A percentile compares a stretch with the other conserved stretches of the same genome.
phyloP scores from a whole-genome alignment of 1,139 yeast species.

The Nakaseomyces kungkrabaensis region DNA sequence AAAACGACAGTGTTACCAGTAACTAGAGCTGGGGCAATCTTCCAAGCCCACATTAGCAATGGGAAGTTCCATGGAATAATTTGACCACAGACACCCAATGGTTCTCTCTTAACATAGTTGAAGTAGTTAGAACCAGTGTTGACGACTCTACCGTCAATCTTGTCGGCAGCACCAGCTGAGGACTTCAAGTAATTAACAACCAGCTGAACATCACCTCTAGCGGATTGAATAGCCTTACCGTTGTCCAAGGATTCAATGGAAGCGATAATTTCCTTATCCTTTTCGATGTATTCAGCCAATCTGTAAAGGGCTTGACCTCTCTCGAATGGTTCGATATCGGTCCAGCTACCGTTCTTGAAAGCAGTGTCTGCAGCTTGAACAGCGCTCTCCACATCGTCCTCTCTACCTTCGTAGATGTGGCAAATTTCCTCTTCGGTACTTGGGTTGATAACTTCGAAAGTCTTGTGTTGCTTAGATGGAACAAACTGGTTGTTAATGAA shows the following conservation, averaged over 20 bases:
- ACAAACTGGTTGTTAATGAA: constrained; percentile 38
- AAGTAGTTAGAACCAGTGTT: constrained; percentile 45
- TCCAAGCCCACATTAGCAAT: constrained; percentile 53
- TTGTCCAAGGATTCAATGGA: constrained; percentile 68
- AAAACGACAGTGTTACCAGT: constrained; percentile 52
- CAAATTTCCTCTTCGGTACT: constrained; percentile 38
- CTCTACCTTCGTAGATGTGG: constrained; percentile 35
- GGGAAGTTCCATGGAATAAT: constrained; percentile 63
- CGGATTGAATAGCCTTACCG: constrained; percentile 51
- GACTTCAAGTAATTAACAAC: constrained; percentile 48
- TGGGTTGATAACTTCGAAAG: constrained; percentile 37
- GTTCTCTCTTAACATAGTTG: constrained; percentile 41
- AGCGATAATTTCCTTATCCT: constrained; percentile 43
- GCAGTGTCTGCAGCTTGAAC: constrained; percentile 36
- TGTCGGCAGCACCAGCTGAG: constrained; percentile 67
- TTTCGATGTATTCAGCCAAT: constrained; percentile 48
- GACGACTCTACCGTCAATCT: constrained; percentile 51
- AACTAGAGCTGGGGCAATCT: constrained; percentile 51
- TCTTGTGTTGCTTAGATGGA: constrained; percentile 32
- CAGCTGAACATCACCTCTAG: constrained; percentile 45
- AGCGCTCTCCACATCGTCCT: constrained; percentile 37
- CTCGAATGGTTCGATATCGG: constrained; percentile 32
- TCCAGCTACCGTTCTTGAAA: constrained; percentile 32
- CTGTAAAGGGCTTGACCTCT: constrained; percentile 45
- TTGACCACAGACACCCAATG: constrained; percentile 56